Evolutionary conservation across 139 green algal genomes (phyloP), one percentile per base, ranked within the genome.

Genomic region (Chlorella sp.): DNA sequence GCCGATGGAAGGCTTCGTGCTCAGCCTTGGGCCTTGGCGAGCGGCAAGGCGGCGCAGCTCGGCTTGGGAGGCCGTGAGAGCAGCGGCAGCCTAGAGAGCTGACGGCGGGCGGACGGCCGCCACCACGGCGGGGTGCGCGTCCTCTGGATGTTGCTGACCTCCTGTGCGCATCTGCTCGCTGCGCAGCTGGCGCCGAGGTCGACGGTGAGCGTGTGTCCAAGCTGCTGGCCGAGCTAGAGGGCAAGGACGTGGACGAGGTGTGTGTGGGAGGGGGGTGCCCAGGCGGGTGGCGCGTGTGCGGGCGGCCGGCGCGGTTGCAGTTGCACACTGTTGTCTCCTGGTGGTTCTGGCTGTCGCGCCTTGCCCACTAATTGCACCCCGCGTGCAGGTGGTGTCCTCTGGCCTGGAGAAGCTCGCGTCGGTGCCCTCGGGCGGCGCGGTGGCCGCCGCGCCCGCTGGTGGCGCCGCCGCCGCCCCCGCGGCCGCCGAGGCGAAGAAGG

Each of bases 191-290:
- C 21, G 77, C 86, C 29, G 90, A 94, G 85, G 85, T 86, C 21
- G 88, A 93, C n/a, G 76, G 74, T 23, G 84, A 90, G 43, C 79
- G 79, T 51, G 81, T 93, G 43, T 70, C 86, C 27, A 67, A 75
- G 62, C 84, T 94, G 41, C 60, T 94, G 36, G 81, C 72, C 38
- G 90, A 94, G 89, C 67, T 94, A 27, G 86, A 94, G 53, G 90
- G 90, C 82, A 94, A 94, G 84, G 77, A 91, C 74, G 85, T 94
- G n/a, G 68, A 81, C 63, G 90, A 91, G 59, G 81, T 90, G 40
- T 36, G 62, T 42, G 33, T 67, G n/a, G 23, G 8, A 14, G 27
- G 60, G n/a, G 21, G n/a, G 9, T 42, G 60, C n/a, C n/a, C n/a
- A n/a, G n/a, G n/a, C n/a, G n/a, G n/a, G n/a, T n/a, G n/a, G n/a